Conservation (phyloP, 2,329 filamentous ascomycete species). For the Neofusicoccum sp. region DNA sequence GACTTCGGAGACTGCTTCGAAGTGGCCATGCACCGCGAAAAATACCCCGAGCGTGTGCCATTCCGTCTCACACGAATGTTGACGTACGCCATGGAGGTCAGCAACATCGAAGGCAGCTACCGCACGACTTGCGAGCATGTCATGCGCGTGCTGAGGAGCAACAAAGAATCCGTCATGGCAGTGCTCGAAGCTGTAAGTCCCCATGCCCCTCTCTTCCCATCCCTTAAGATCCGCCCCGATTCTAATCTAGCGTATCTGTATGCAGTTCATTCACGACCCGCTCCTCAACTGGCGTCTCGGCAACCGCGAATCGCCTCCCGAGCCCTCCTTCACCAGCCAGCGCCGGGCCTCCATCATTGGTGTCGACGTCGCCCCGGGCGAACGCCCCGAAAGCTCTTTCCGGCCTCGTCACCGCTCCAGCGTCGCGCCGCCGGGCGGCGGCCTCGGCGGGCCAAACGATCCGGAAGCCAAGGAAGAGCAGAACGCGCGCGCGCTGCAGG, state of each 20-base stretch:
- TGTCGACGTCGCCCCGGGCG: constrained; percentile 39
- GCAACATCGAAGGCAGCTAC: constrained; percentile 98
- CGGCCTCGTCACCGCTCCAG: constrained; percentile 37
- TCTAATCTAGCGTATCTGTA: neutral
- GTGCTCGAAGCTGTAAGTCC: constrained; percentile 89
- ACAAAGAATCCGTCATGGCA: constrained; percentile 98
- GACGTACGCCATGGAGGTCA: constrained; percentile 99
- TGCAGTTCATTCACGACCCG: constrained; percentile 97
- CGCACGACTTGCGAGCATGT: constrained; percentile 97
- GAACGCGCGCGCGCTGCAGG: constrained; percentile 89
- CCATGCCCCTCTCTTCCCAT: neutral
- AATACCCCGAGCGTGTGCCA: constrained; percentile 94
- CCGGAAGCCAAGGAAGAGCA: constrained; percentile 68
- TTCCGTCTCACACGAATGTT: constrained; percentile 98
- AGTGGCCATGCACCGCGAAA: constrained; percentile 98
- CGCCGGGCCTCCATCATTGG: constrained; percentile 60
- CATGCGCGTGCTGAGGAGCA: constrained; percentile 93
- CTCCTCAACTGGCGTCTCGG: constrained; percentile 92
- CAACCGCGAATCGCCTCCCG: constrained; percentile 59
- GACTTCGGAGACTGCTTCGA: constrained; percentile 99
- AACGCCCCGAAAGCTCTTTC: constrained; percentile 31
- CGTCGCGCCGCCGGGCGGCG: constrained; percentile 33
- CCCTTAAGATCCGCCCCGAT: constrained; percentile 24
- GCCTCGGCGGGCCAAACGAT: constrained; percentile 24
- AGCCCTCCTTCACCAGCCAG: constrained; percentile 60